Percentiles rank a stretch among this genome's conserved stretches.
Evolutionary conservation across 441 rosid species (phyloP).

Genomic region (Erodium trifolium): DNA sequence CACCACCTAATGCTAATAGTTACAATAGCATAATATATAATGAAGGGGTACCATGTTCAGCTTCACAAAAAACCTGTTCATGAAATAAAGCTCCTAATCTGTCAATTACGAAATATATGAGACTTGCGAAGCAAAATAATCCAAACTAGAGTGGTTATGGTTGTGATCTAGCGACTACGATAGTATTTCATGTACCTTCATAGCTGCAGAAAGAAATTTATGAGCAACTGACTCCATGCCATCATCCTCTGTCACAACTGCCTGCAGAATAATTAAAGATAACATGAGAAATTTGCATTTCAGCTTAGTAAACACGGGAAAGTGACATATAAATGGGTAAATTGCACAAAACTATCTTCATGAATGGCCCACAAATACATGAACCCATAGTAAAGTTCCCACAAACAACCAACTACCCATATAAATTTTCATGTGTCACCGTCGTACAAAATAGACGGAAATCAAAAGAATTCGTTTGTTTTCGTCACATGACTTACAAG

Average conservation of each 20-base stretch:
- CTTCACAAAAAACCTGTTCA: neutral
- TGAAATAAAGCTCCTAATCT: neutral
- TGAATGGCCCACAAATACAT: no score
- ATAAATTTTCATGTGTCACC: no score
- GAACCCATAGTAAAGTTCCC: no score
- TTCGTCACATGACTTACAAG: no score
- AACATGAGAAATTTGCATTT: neutral
- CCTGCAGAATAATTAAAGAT: constrained; percentile 32
- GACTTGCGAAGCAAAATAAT: neutral
- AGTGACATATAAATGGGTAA: no score
- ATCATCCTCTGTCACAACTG: constrained; percentile 84
- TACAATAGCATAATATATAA: no score
- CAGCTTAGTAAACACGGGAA: no score
- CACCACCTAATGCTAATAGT: neutral
- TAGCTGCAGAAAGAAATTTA: constrained; percentile 85
- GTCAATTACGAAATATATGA: neutral
- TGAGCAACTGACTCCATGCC: constrained; percentile 97
- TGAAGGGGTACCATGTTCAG: neutral
- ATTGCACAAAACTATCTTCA: no score
- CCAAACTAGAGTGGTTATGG: neutral
- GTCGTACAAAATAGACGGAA: no score
- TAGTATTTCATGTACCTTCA: constrained; percentile 48
- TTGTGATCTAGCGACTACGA: constrained; percentile 8
- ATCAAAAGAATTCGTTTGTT: no score
- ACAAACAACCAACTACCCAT: no score